phyloP scores from a whole-genome alignment of 495 filamentous ascomycete genomes.

The Lepraria neglecta region DNA sequence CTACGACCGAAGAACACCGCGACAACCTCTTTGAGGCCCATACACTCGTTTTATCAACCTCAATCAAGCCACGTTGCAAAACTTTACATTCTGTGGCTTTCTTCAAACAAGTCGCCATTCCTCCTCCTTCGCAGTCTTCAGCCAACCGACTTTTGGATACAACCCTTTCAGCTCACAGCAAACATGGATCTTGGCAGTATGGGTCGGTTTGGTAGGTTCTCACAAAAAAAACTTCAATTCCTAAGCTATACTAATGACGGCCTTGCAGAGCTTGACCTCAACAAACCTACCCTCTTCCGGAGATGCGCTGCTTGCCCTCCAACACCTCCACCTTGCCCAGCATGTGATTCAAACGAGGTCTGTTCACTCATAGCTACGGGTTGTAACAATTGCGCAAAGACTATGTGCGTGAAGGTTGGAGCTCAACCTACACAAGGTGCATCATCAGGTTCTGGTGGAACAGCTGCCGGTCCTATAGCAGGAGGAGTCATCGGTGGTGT shows the following conservation, averaged over 20 bases:
- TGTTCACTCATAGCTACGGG: conserved; percentile 52
- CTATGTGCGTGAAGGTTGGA: conserved; percentile 50
- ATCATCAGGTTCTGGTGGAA: conserved; percentile 28
- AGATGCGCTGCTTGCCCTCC: conserved; percentile 42
- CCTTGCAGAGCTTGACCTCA: conserved; percentile 20
- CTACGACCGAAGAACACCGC: conserved; percentile 1
- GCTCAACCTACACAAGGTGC: conserved; percentile 31
- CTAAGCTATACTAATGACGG: conserved; percentile 1
- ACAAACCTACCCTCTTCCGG: conserved; percentile 40
- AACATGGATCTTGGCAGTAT: conserved; percentile 20
- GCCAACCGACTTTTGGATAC: background rate
- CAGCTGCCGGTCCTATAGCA: conserved; percentile 73
- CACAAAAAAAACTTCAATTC: background rate
- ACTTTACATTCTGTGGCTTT: background rate
- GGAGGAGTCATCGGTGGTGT: conserved; percentile 79
- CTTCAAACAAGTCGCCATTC: background rate
- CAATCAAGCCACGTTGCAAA: background rate
- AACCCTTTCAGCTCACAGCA: background rate
- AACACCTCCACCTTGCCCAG: conserved; percentile 44
- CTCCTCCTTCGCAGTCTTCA: background rate
- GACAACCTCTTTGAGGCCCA: background rate
- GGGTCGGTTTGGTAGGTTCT: conserved; percentile 18
- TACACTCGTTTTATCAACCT: background rate
- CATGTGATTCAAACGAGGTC: conserved; percentile 41
- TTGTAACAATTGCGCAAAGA: conserved; percentile 54